Conservation (phyloP, 768 basidiomycete species). For the Chalciporus pseudorubinellus region DNA sequence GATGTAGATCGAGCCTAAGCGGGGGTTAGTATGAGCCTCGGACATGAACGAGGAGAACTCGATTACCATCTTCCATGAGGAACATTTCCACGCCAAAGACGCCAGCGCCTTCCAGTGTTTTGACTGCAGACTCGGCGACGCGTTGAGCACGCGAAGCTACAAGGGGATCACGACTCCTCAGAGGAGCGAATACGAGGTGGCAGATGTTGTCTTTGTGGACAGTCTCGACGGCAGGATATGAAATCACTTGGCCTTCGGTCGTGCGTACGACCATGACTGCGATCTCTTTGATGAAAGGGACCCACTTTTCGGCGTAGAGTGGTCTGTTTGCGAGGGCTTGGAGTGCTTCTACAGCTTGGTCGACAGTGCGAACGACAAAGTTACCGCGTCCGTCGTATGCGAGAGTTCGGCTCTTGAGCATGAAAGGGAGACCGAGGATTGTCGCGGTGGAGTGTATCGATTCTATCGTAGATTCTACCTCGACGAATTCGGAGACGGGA, state of each 20-base stretch:
- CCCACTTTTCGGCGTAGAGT: slow-evolving; percentile 93
- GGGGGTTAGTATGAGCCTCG: background rate
- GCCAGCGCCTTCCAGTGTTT: slow-evolving; percentile 80
- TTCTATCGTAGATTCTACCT: slow-evolving; percentile 52
- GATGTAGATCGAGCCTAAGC: slow-evolving; percentile 68
- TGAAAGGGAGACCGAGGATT: slow-evolving; percentile 78
- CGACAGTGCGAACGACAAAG: slow-evolving; percentile 60
- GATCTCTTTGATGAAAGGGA: slow-evolving; percentile 83
- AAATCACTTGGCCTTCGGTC: slow-evolving; percentile 63
- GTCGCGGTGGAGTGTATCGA: slow-evolving; percentile 52
- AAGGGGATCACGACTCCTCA: slow-evolving; percentile 57
- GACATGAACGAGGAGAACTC: background rate
- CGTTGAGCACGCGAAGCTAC: slow-evolving; percentile 59
- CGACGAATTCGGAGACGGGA: slow-evolving; percentile 57
- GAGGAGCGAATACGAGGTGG: slow-evolving; percentile 87
- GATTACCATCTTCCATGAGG: slow-evolving; percentile 77
- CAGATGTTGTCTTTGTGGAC: slow-evolving; percentile 93
- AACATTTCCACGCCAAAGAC: slow-evolving; percentile 99
- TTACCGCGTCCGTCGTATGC: slow-evolving; percentile 98
- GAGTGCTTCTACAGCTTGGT: slow-evolving; percentile 52
- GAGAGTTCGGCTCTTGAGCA: slow-evolving; percentile 94
- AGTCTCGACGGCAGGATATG: slow-evolving; percentile 94
- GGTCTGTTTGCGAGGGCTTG: slow-evolving; percentile 59
- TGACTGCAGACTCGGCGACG: slow-evolving; percentile 80
- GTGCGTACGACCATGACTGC: slow-evolving; percentile 97